Evolutionary conservation across 352 stramenopile genomes (phyloP).

Genomic region (Blastocystis hominis): DNA sequence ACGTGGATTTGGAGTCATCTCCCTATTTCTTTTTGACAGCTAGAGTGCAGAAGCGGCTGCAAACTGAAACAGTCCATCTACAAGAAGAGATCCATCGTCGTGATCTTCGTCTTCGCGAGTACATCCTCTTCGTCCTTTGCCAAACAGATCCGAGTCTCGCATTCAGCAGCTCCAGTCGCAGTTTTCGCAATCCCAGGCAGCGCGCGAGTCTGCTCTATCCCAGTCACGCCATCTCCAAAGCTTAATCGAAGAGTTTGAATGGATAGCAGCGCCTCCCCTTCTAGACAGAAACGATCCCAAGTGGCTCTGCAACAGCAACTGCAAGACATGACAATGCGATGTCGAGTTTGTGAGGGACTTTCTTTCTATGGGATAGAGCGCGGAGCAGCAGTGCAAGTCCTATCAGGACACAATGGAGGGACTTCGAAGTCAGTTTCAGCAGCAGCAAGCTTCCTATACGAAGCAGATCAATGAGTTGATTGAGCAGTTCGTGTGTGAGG

Average conservation of each 20-base stretch:
- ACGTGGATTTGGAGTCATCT: not conserved
- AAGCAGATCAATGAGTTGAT: conserved; percentile 31
- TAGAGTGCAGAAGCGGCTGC: conserved; percentile 2
- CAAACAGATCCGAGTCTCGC: not conserved
- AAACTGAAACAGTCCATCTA: not conserved
- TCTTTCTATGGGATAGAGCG: not conserved
- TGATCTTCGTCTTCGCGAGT: conserved; percentile 5
- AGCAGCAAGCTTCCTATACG: not conserved
- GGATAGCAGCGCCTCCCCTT: not conserved
- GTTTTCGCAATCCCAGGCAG: not conserved
- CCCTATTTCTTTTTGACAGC: not conserved
- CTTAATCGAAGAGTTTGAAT: not conserved
- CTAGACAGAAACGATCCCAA: conserved; percentile 18
- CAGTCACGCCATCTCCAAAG: not conserved
- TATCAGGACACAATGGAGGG: not conserved
- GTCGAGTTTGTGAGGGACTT: not conserved
- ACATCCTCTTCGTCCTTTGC: not conserved
- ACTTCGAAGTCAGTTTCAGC: not conserved
- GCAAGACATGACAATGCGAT: not conserved
- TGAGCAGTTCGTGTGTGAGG: not conserved
- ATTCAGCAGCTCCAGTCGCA: not conserved
- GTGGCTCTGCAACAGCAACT: not conserved
- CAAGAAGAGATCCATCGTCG: conserved; percentile 18
- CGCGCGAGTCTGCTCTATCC: not conserved
- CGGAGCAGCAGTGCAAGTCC: not conserved